Base-by-base conservation (phyloP, 352 stramenopile species). In the Phytophthora rubi region DNA sequence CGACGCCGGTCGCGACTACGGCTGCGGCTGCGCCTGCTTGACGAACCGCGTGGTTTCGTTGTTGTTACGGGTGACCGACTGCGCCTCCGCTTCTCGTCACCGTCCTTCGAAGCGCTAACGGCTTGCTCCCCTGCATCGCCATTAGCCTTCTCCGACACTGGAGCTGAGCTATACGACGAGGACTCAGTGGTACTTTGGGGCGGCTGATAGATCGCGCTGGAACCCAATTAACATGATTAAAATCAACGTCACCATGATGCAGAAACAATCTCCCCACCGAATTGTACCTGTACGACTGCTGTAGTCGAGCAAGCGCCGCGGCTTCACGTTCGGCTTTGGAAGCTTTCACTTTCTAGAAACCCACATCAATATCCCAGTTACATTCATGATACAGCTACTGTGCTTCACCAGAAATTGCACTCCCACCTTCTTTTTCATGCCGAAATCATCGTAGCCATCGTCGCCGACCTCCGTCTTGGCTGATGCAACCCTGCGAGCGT, bases 371-470 rank as follows among this genome's bases (percentile, higher is more conserved):
- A 62, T 39, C 13, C 5, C 6, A 2, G 39, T 47, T 16, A 47
- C 39, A 18, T 47, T 16, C 39, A 21, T 23, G 0, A 4, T 52
- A 52, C 45, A 28, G 6, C 45, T 15, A 10, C 18, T 12, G 16
- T 42, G 52, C 54, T 13, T 61, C 6, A 47, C 51, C 37, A 47
- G 37, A 21, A 4, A 45, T 48, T 16, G 18, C 30, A 32, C 7
- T n/a, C 67, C 2, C 44, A 91, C 81, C 80, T 92, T 93, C 65
- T 93, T 95, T 75, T 81, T 93, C 66, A 92, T 68, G 33, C 87
- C 89, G 71, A 96, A 96, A 66, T 96, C 89, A 62, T 96, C 89
- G 75, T 96, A 96, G 47, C 89, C 89, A 65, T 96, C 89, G 64
- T 96, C 87, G 6, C 77, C 89, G 10, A 96, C 81, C 71, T 96